Evolutionary conservation across 148 eudicot species (phyloP).

Genomic region (Arbutus unedo): DNA sequence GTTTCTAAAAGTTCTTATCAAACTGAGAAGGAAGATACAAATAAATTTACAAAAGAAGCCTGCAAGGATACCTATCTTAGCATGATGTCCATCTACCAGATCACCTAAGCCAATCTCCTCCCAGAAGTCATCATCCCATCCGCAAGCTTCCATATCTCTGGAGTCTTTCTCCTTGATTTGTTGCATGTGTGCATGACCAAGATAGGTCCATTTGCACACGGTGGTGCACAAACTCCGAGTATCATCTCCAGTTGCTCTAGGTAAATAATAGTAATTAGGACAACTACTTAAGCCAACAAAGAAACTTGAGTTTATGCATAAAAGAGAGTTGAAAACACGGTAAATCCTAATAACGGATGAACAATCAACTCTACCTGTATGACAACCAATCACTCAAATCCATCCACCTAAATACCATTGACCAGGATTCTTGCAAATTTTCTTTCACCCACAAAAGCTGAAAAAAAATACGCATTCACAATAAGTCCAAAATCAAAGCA

Average conservation of each 20-base stretch:
- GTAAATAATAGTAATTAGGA: conserved; percentile 11
- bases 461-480: conserved; percentile 19
- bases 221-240: conserved; percentile 95
- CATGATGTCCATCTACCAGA: conserved; percentile 95
- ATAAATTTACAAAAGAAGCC: neutral
- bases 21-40: neutral
- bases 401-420: conserved; percentile 97
- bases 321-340: neutral
- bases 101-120: conserved; percentile 98
- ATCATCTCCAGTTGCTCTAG: conserved; percentile 98
- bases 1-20: neutral
- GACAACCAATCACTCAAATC: conserved; percentile 99
- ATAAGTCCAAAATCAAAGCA: conserved; percentile 1
- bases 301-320: neutral
- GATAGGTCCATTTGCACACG: conserved; percentile 99
- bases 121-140: conserved; percentile 99
- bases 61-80: conserved; percentile 70
- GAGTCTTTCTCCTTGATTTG: conserved; percentile 57
- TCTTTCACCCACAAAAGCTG: conserved; percentile 99
- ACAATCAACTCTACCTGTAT: conserved; percentile 45
- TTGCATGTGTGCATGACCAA: conserved; percentile 98
- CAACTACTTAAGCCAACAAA: neutral
- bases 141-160: conserved; percentile 91
- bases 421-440: conserved; percentile 94
- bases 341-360: neutral